Evolutionary conservation across 2,329 filamentous ascomycete species (phyloP).

Genomic region (Botrytis hyacinthi): DNA sequence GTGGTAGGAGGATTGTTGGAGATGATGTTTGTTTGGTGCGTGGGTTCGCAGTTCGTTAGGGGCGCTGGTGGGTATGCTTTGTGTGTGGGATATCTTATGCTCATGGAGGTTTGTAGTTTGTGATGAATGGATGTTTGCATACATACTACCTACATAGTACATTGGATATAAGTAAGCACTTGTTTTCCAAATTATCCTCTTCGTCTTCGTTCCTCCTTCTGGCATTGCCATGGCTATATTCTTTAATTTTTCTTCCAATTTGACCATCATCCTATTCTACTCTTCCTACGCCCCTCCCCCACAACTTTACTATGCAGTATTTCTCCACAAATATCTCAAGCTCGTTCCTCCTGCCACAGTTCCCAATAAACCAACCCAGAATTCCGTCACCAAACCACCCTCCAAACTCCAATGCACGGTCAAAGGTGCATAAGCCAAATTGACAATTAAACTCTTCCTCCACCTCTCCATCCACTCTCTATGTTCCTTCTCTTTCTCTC

Average conservation of each 20-base stretch:
- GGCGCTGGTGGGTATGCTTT: background rate
- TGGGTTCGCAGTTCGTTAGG: background rate
- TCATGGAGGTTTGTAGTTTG: background rate
- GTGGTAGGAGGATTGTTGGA: background rate
- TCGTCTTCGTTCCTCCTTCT: too few species aligned
- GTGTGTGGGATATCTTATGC: background rate
- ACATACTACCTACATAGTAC: background rate
- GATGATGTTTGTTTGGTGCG: background rate
- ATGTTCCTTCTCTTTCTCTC: constrained; percentile 38
- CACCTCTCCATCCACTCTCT: constrained; percentile 45
- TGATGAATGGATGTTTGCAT: background rate
- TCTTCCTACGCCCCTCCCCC: background rate
- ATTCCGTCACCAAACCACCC: constrained; percentile 59
- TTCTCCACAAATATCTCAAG: constrained; percentile 46
- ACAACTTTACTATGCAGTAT: constrained; percentile 21
- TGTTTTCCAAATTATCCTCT: background rate
- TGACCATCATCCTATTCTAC: background rate
- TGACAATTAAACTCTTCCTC: constrained; percentile 66
- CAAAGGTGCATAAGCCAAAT: constrained; percentile 75
- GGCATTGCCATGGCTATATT: background rate
- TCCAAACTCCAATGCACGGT: constrained; percentile 81
- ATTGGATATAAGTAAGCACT: background rate
- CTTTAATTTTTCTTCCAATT: background rate
- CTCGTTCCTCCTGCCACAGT: constrained; percentile 48
- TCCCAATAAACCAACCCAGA: constrained; percentile 58